Base-by-base conservation (phyloP, 176 grass and related monocot genomes). In the Hordeum marinum region DNA sequence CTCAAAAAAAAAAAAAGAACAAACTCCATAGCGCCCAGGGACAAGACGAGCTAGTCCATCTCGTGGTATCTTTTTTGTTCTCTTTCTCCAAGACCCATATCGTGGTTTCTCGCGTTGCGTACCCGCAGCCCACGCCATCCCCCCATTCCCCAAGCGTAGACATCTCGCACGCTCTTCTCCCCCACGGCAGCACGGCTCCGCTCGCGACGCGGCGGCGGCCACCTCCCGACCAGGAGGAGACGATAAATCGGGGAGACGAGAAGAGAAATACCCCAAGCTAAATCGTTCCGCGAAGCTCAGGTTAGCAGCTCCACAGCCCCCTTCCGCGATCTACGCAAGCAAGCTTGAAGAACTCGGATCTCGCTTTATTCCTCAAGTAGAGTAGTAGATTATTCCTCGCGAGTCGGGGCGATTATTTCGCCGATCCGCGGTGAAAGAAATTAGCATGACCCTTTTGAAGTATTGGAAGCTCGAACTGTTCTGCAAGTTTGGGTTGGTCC, bases 181-280 rank as follows among this genome's bases (percentile, higher is more conserved):
- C 17, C 48, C 29, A 21, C 76, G 2, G 40, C 40, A 73, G 20
- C 73, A n/a, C 83, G 43, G 20, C 60, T 68, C 77, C 69, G 68
- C 78, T 90, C 88, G 77, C 78, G 71, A 34, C 82, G 36, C 60
- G 67, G 68, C 79, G 84, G 75, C 67, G 55, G 72, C 17, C 35
- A 10, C 66, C 45, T 69, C 39, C 74, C 54, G 70, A 75, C 70
- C 57, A 46, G 27, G 20, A 46, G 27, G 20, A 63, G 75, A 61
- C 85, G 81, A 91, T 68, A 90, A 90, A 87, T 90, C 60, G 89
- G 37, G 29, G 80, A 87, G 75, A 90, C 45, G 85, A 84, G 43
- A 63, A 73, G 26, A 83, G 13, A 84, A 23, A n/a, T 12, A 14
- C 10, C 24, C 34, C 4, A 12, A 26, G 41, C 59, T 34, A 57